phyloP scores from a whole-genome alignment of 495 filamentous ascomycete genomes.

The Penicillium angulare region DNA sequence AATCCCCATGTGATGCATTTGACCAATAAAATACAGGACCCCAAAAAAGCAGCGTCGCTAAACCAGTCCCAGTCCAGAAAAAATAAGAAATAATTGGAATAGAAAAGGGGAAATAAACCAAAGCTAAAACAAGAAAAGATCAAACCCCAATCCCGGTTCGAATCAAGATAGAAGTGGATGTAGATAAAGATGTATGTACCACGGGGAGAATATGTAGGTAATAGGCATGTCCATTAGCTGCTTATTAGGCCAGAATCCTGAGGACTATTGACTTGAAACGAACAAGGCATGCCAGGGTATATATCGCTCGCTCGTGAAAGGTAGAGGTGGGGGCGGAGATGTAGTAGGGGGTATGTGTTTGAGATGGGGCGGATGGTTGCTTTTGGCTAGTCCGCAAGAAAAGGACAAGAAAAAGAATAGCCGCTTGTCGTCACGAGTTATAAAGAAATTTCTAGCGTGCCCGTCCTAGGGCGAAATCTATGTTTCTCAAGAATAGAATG shows the following conservation, averaged over 20 bases:
- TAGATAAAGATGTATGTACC: not conserved
- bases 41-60: not conserved
- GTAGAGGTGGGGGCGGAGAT: not conserved
- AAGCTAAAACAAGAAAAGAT: not conserved
- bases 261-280: no score
- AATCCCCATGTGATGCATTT: not conserved
- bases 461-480: not conserved
- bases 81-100: no score
- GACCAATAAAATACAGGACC: not conserved
- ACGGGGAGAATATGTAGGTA: not conserved
- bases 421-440: not conserved
- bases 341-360: not conserved
- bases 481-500: conserved; percentile 60
- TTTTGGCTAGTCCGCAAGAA: not conserved
- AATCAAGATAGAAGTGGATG: not conserved
- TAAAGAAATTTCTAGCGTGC: not conserved
- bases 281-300: not conserved
- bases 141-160: not conserved
- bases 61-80: not conserved
- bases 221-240: not conserved
- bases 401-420: not conserved
- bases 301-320: not conserved
- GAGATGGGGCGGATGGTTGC: not conserved
- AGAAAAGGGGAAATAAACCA: not conserved
- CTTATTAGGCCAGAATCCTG: no score